phyloP scores from a whole-genome alignment of 805 yeast species.

The Wickerhamiella lipophila region DNA sequence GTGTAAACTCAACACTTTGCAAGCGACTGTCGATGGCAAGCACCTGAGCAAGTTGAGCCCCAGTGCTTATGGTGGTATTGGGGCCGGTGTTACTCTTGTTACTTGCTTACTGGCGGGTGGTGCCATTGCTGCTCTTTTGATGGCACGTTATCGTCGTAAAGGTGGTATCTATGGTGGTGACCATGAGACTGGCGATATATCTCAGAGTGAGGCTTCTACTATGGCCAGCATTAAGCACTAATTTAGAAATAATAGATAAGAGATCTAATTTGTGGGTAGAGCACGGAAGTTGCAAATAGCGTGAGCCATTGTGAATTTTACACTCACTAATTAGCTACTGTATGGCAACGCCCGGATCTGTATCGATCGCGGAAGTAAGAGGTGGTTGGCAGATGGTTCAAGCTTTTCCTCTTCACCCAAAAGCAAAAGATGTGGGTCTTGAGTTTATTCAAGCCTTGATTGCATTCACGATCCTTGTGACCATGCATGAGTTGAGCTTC shows the following conservation, averaged over 20 bases:
- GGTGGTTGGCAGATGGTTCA: too few species aligned
- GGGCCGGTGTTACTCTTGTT: constrained; percentile 37
- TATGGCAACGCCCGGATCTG: too few species aligned
- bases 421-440: too few species aligned
- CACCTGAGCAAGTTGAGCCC: constrained; percentile 18
- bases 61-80: constrained; percentile 41
- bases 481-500: too few species aligned
- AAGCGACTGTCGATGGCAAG: neutral
- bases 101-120: constrained; percentile 30
- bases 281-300: too few species aligned
- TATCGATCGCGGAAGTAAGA: too few species aligned
- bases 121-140: constrained; percentile 21
- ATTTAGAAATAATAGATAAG: too few species aligned
- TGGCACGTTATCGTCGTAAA: neutral
- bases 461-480: too few species aligned
- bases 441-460: too few species aligned
- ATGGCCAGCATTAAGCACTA: neutral
- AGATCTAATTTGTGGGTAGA: too few species aligned
- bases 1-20: neutral
- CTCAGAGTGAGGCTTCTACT: neutral
- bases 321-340: neutral
- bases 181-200: neutral
- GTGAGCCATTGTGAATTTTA: neutral
- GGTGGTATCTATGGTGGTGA: neutral
- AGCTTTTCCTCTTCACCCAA: too few species aligned